Evolutionary conservation across 768 basidiomycete genomes (phyloP).

Genomic region (Boletus speciosus): DNA sequence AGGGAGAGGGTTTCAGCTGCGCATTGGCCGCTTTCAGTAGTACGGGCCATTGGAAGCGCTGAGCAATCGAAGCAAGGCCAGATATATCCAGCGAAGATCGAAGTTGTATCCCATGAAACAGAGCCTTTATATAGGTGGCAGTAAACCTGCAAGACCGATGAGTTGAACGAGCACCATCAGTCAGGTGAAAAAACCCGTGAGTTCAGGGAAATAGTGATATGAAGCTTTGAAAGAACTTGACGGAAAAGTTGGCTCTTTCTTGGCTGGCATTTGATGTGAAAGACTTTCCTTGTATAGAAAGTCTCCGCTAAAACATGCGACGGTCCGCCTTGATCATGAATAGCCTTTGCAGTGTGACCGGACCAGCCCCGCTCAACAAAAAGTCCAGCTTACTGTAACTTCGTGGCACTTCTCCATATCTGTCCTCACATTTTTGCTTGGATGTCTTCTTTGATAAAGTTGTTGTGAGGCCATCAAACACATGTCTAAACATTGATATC

Average conservation of each 20-base stretch:
- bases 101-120: not conserved
- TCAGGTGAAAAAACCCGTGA: not conserved
- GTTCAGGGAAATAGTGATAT: not conserved
- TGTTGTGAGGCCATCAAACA: no score
- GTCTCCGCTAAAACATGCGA: no score
- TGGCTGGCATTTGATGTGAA: no score
- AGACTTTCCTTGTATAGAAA: no score
- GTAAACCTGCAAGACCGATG: not conserved
- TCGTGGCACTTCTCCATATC: not conserved
- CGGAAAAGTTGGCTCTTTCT: no score
- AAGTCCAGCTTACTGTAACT: not conserved
- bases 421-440: no score
- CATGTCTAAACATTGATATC: no score
- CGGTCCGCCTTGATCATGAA: no score
- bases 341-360: no score
- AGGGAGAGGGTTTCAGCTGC: not conserved
- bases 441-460: no score
- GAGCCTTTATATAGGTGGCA: not conserved
- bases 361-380: not conserved
- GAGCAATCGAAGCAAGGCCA: not conserved
- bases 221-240: not conserved
- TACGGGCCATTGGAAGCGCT: not conserved
- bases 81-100: not conserved
- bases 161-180: not conserved
- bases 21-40: constrained; percentile 1